Evolutionary conservation across 495 filamentous ascomycete species (phyloP), one percentile per base, ranked within the genome.

Genomic region (Tuber microsphaerosporum): DNA sequence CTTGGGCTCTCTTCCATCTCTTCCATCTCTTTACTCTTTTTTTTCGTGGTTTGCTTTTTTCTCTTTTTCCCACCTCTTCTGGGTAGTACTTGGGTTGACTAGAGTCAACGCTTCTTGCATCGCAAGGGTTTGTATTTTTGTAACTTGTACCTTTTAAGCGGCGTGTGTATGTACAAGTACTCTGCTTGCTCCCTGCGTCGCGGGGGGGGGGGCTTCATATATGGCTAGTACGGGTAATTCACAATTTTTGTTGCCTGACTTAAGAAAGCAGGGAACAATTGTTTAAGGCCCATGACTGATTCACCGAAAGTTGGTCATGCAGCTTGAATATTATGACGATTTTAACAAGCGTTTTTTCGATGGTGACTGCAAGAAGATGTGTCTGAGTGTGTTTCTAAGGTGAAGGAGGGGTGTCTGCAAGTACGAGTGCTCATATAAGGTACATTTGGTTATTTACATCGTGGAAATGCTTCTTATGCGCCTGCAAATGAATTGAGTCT

Each of bases 51-150:
- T 61, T 61, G 26, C n/a, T 31, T 26, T 61, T 31, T 61, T 16
- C 31, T 16, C 3, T 17, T 56, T 22, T 56, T 2, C 0, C n/a
- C 26, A 16, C 56, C 26, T 31, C 56, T 65, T 65, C 56, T 31
- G n/a, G 56, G 56, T 65, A 65, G 56, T 31, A 17, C 56, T 31
- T 17, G 56, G 56, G 56, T 65, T 65, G 56, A 26, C n/a, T 26
- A 65, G 56, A 65, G 26, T 65, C 56, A 31, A 31, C 56, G n/a
- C 26, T 65, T 65, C 31, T 65, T 65, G 56, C 56, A 65, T 65
- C 31, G 56, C n/a, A 12, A 31, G 56, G 56, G 56, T 31, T 65
- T 65, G 26, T 65, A 31, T 65, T 65, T 65, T 65, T 65, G 56
- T 65, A 31, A 31, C 56, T 65, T 65, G 56, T 65, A 65, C 26